Conservation (phyloP, 78 protist species). For the Dictyostelium capitatum region DNA sequence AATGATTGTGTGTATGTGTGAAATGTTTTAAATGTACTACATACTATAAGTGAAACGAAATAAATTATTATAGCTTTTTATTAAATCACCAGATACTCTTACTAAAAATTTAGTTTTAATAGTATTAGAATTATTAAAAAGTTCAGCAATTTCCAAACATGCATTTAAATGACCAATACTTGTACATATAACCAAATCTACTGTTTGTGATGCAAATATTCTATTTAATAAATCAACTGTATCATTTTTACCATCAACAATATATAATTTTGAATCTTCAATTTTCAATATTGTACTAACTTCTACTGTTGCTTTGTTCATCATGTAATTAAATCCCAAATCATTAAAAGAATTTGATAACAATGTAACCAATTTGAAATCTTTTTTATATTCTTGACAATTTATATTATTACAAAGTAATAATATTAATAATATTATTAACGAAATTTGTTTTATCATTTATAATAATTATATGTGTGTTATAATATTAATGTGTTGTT, state of each 20-base stretch:
- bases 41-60: no score
- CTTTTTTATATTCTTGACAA: neutral
- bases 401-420: neutral
- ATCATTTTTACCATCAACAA: neutral
- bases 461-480: no score
- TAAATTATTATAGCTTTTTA: neutral
- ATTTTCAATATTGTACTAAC: neutral
- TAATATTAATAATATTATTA: neutral
- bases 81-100: slow-evolving; percentile 2
- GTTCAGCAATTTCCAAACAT: neutral
- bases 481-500: no score
- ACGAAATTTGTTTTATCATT: no score
- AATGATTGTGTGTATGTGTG: no score
- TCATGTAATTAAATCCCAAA: slow-evolving; percentile 46
- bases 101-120: neutral
- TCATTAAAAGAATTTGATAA: neutral
- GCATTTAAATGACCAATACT: neutral
- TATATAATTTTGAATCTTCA: neutral
- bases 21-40: no score
- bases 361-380: neutral
- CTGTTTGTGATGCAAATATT: neutral
- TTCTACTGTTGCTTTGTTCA: slow-evolving; percentile 10
- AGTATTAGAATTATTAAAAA: neutral
- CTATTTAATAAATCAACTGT: neutral
- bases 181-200: neutral